Evolutionary conservation across 768 basidiomycete genomes (phyloP), one percentile per base, ranked within the genome.

Genomic region (Suillus lakei): DNA sequence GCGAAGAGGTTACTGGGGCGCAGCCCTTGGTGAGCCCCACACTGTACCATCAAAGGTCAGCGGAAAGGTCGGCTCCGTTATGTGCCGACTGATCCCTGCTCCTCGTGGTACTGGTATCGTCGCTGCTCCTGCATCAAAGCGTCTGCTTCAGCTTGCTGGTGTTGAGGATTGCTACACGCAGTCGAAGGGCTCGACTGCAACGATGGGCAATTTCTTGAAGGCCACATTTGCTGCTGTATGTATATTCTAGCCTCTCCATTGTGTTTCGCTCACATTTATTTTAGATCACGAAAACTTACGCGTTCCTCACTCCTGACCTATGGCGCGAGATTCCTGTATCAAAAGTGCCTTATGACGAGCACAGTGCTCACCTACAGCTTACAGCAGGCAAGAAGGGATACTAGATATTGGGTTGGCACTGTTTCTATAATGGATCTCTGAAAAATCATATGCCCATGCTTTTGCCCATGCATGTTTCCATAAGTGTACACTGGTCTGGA

Each of bases 41-140:
- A 99, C 98, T 67, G 96, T 99, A 64, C 98, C 98, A 53, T 94
- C 93, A 76, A 99, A 99, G 84, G 96, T 98, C 77, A 91, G 91
- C 81, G 98, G 98, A 69, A 99, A 99, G 86, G 92, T 95, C 72
- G 98, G 96, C 68, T 99, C 97, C 68, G 98, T 99, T 82, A 98
- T 95, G 95, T 98, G 96, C 82, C 93, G 96, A 76, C 88, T 99
- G 74, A 96, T 99, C 76, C 97, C 98, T 72, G 98, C 97, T 51
- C 96, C 96, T 64, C 92, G 98, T 72, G 98, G 98, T 76, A 99
- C 98, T 70, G 98, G 97, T 85, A 96, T 99, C 81, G 98, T 99
- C 74, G 98, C 98, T 74, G 98, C 98, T 59, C 98, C 97, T 48
- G 97, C 97, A 54, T 95, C 90, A 69, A 98, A 97, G 86, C 92